phyloP scores from a whole-genome alignment of 805 yeast genomes.

The Candida golubevii region DNA sequence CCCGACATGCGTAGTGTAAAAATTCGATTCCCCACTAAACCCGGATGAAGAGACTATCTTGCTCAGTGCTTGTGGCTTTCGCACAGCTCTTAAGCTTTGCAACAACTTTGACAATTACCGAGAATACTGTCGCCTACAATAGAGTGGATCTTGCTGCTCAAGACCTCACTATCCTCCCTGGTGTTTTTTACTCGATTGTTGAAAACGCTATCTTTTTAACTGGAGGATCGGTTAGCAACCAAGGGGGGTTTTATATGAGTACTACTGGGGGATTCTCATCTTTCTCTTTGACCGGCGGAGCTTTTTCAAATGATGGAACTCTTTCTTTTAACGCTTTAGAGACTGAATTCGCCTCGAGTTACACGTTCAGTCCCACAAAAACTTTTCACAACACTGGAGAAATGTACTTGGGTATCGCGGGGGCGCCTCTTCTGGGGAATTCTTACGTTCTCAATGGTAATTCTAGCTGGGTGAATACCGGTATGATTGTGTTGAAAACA shows the following conservation, averaged over 20 bases:
- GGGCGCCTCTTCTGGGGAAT: constrained; percentile 10
- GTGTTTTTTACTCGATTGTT: constrained; percentile 26
- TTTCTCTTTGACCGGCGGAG: constrained; percentile 13
- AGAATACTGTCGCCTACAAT: not conserved
- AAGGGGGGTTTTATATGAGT: constrained; percentile 24
- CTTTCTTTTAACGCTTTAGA: constrained; percentile 21
- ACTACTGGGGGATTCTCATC: constrained; percentile 15
- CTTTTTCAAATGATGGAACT: constrained; percentile 17
- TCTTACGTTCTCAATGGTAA: constrained; percentile 4
- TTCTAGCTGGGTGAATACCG: constrained; percentile 6
- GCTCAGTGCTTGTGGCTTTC: not conserved
- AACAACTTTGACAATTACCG: not conserved
- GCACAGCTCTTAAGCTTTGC: not conserved
- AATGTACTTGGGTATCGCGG: constrained; percentile 20
- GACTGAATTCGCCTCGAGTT: constrained; percentile 17
- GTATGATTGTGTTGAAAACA: constrained; percentile 7
- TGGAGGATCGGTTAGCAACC: constrained; percentile 19
- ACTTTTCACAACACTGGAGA: constrained; percentile 23
- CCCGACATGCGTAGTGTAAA: not conserved
- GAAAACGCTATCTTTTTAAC: constrained; percentile 20
- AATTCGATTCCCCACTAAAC: too few species aligned
- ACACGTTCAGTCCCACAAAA: constrained; percentile 13
- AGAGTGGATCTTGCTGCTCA: not conserved
- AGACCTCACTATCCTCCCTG: constrained; percentile 13
- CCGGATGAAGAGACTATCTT: too few species aligned